These are phyloP conservation scores for Quercus variabilis DNA, from an alignment of 306 rosid genomes.

Conservation along the genomic window DNA sequence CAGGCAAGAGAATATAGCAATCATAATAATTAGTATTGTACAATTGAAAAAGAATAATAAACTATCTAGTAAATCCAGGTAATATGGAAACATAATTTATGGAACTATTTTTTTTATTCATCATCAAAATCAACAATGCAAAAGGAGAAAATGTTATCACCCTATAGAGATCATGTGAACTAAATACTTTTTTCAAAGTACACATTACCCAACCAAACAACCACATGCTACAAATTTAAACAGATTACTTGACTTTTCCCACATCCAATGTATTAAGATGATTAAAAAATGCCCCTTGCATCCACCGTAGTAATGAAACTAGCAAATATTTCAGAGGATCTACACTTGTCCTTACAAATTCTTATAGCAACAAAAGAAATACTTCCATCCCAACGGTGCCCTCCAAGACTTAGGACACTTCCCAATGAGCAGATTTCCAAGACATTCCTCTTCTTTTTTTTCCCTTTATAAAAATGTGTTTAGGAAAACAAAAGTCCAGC, in stretches of 20 bases:
- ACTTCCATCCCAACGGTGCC: background rate
- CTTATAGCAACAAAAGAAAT: background rate
- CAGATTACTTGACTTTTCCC: conserved; percentile 9
- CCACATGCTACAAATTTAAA: conserved; percentile 9
- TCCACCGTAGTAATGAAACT: conserved; percentile 4
- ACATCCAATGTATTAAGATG: background rate
- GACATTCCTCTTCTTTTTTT: background rate
- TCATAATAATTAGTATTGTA: background rate
- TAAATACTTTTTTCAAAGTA: conserved; percentile 1
- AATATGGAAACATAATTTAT: background rate
- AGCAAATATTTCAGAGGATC: conserved; percentile 1
- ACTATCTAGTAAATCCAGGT: background rate
- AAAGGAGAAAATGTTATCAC: conserved; percentile 3
- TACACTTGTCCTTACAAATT: background rate
- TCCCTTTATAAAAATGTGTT: no score
- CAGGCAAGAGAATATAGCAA: background rate
- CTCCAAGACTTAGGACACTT: background rate
- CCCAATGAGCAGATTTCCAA: background rate
- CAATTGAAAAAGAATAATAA: background rate
- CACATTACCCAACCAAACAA: conserved; percentile 18
- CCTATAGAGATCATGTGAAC: conserved; percentile 3
- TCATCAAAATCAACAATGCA: background rate
- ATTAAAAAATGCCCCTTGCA: background rate
- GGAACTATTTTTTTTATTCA: background rate
- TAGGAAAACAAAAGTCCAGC: background rate